These are phyloP conservation scores for Aspergillus pseudoviridinutans DNA, from an alignment of 2,329 filamentous ascomycete genomes.

Conservation along the genomic window DNA sequence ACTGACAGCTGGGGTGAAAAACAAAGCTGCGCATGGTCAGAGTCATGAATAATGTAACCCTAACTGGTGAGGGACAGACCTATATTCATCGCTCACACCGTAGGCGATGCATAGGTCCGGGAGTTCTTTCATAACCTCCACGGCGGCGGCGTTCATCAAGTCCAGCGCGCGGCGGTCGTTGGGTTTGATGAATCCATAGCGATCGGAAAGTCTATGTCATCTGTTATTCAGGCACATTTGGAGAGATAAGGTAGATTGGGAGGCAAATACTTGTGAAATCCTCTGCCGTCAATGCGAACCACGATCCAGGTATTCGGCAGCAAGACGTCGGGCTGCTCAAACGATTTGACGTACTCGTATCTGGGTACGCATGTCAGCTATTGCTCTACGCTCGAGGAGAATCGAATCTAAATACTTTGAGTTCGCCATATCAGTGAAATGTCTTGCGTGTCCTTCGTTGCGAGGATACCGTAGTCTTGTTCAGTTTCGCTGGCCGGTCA, in stretches of 20 bases:
- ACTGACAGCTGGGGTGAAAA: conserved; percentile 72
- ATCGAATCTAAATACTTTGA: conserved; percentile 10
- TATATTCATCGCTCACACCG: conserved; percentile 92
- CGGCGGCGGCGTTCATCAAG: conserved; percentile 93
- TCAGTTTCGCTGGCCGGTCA: background rate
- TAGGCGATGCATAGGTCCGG: conserved; percentile 85
- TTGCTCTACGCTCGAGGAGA: conserved; percentile 3
- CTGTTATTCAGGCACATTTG: background rate
- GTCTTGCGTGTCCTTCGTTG: background rate
- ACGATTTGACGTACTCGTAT: conserved; percentile 89
- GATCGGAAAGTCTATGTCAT: conserved; percentile 65
- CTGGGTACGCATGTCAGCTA: conserved; percentile 43
- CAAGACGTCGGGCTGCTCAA: conserved; percentile 77
- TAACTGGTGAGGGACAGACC: conserved; percentile 13
- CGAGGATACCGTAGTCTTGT: background rate
- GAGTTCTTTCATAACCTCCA: conserved; percentile 74
- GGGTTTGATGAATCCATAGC: conserved; percentile 84
- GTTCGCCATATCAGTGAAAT: conserved; percentile 13
- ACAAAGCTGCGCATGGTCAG: conserved; percentile 64
- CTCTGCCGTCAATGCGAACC: conserved; percentile 86
- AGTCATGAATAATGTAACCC: background rate
- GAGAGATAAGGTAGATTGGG: background rate
- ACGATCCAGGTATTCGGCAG: conserved; percentile 95
- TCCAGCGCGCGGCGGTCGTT: conserved; percentile 84
- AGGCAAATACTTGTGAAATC: conserved; percentile 76